Conservation (phyloP, 768 basidiomycete genomes). For the Kwoniella shandongensis region DNA sequence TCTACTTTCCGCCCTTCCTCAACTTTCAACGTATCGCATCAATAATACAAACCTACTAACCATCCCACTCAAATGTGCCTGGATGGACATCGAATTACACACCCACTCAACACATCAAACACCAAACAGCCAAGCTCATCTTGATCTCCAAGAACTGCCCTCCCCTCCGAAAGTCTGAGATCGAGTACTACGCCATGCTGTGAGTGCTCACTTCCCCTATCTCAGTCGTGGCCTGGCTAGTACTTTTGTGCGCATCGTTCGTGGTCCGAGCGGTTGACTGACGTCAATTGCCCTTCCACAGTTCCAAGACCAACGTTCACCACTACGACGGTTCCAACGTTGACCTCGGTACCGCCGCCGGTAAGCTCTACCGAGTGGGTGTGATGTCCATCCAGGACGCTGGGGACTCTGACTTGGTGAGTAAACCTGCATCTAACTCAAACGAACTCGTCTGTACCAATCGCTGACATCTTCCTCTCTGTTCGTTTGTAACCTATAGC, state of each 20-base stretch:
- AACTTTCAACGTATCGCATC: too few relatives aligned
- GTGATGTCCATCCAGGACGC: constrained; percentile 96
- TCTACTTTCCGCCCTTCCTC: constrained; percentile 1
- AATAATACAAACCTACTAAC: constrained; percentile 10
- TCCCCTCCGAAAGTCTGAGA: constrained; percentile 96
- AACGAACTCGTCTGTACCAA: neutral
- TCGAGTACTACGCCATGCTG: constrained; percentile 99
- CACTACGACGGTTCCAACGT: constrained; percentile 98
- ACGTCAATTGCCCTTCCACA: constrained; percentile 7
- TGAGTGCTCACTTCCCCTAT: too few relatives aligned
- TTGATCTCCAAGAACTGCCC: constrained; percentile 99
- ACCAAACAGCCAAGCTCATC: constrained; percentile 82
- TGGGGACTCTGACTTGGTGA: constrained; percentile 85
- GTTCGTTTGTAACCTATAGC: constrained; percentile 14
- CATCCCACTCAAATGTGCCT: constrained; percentile 19
- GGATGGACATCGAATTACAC: constrained; percentile 16
- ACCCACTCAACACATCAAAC: neutral
- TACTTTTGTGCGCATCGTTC: too few relatives aligned
- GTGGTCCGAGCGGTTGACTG: neutral
- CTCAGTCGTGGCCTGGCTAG: too few relatives aligned
- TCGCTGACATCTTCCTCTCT: constrained; percentile 6
- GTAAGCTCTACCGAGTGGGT: constrained; percentile 98
- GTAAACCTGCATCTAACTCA: constrained; percentile 12
- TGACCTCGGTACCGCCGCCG: constrained; percentile 96
- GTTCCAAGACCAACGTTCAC: constrained; percentile 95